phyloP scores from a whole-genome alignment of 495 filamentous ascomycete species.

The Tetracladium marchalianum region DNA sequence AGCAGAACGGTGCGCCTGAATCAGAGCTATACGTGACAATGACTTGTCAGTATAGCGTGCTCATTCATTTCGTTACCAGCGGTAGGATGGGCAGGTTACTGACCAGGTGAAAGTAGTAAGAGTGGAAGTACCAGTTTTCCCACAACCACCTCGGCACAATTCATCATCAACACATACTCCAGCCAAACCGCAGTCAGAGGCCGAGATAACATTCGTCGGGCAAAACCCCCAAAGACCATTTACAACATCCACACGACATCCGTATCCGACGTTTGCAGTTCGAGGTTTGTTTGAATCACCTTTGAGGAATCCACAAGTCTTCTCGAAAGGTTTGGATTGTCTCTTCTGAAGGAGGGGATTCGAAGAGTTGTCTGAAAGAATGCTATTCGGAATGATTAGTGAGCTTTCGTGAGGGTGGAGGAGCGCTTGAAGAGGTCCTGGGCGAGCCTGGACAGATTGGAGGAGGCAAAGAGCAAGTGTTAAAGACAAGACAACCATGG shows the following conservation, averaged over 20 bases:
- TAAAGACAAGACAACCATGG: no score
- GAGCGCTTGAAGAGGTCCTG: no score
- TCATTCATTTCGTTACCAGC: background rate
- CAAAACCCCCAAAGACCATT: slow-evolving; percentile 14
- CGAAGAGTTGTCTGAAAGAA: no score
- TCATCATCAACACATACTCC: slow-evolving; percentile 9
- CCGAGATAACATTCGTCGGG: slow-evolving; percentile 8
- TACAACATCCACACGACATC: slow-evolving; percentile 10
- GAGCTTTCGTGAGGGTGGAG: no score
- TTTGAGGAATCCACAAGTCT: slow-evolving; percentile 10
- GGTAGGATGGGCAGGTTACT: background rate
- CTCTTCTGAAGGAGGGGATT: background rate
- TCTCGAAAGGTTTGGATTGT: slow-evolving; percentile 9
- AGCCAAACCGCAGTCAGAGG: slow-evolving; percentile 9
- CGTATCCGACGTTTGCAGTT: slow-evolving; percentile 5
- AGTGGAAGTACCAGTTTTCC: background rate
- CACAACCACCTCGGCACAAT: slow-evolving; percentile 7
- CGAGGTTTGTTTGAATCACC: slow-evolving; percentile 7
- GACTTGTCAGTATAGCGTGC: no score
- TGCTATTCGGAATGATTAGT: no score
- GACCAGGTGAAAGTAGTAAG: background rate
- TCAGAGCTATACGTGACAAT: no score
- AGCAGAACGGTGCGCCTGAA: no score
- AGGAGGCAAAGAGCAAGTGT: no score
- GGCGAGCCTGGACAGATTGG: no score